Base-by-base conservation (phyloP, 2,329 filamentous ascomycete species). In the Fusarium citri region DNA sequence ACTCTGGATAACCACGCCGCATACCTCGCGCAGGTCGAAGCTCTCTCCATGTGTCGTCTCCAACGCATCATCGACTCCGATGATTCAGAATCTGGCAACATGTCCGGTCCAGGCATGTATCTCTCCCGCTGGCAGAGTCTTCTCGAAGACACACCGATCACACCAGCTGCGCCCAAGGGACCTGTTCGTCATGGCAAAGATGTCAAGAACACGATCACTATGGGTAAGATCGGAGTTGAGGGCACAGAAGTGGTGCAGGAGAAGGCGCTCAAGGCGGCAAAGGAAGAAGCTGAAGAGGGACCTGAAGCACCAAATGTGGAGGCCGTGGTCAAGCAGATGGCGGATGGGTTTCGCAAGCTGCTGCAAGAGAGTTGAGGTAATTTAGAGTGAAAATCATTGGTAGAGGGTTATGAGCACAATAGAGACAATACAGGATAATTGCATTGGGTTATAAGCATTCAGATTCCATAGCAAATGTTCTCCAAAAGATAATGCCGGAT, bases 111-210 rank as follows among this genome's bases (percentile, higher is more conserved):
- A 0, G 92, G 92, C 2, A 87, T 91, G 48, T 94, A 92, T 75
- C 85, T 94, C 25, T 84, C 87, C 2, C 86, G 89, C 51, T 94
- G 92, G 92, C 90, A 94, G 76, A 82, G 86, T 1, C 82, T 94
- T 9, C 82, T 94, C 5, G 90, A 94, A 75, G 82, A 85, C n/a
- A 92, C 92, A 0, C 78, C 85, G 47, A 89, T 94, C 65, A 92
- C 91, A 2, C 91, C 92, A 0, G 84, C 81, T 0, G 83, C 80
- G 2, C 77, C 83, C 0, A 75, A 79, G 2, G 90, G 90, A 0
- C 80, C 82, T 2, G 78, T 90, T 1, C 83, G 91, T 1, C 76
- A 68, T 10, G 88, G 88, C 16, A 83, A 80, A 34, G 86, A 88
- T 20, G 85, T 88, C 28, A 85, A 82, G 74, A 78, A 80, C 42